Percentiles rank a stretch among this genome's conserved stretches.
Evolutionary conservation across 2,329 filamentous ascomycete genomes (phyloP).

Genomic region (Cylindrodendrum hubeiense): DNA sequence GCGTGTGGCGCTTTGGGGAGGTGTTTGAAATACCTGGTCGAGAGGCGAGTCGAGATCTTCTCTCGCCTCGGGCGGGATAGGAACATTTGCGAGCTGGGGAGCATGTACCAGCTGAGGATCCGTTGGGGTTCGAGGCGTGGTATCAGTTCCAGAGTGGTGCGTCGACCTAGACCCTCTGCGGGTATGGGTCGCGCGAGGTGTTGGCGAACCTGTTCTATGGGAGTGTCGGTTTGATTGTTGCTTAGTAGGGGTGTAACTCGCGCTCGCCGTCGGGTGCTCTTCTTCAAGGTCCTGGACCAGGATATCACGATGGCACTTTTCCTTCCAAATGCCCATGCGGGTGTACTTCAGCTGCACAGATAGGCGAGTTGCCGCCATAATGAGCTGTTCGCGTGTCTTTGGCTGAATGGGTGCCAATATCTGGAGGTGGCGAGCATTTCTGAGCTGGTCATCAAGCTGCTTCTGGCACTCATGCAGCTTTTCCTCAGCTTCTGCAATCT

Average conservation of each 20-base stretch:
- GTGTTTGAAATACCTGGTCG: slow-evolving; percentile 47
- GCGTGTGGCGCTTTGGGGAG: slow-evolving; percentile 46
- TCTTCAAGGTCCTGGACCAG: slow-evolving; percentile 87
- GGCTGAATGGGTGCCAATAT: slow-evolving; percentile 90
- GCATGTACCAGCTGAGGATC: slow-evolving; percentile 37
- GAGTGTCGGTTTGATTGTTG: slow-evolving; percentile 40
- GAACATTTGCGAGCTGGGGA: slow-evolving; percentile 29
- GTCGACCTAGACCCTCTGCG: slow-evolving; percentile 46
- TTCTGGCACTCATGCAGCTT: slow-evolving; percentile 80
- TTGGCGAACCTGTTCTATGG: slow-evolving; percentile 44
- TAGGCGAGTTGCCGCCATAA: slow-evolving; percentile 86
- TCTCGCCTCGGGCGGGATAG: slow-evolving; percentile 31
- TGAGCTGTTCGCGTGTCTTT: slow-evolving; percentile 87
- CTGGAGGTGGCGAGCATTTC: slow-evolving; percentile 91
- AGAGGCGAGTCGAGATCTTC: slow-evolving; percentile 43
- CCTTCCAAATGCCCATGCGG: slow-evolving; percentile 92
- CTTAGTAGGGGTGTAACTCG: slow-evolving; percentile 41
- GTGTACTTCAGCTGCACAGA: slow-evolving; percentile 93
- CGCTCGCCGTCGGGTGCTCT: slow-evolving; percentile 59
- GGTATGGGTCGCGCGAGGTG: slow-evolving; percentile 36
- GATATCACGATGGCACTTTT: slow-evolving; percentile 92
- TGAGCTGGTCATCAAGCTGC: slow-evolving; percentile 83
- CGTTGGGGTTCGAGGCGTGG: slow-evolving; percentile 42
- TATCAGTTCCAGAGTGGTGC: slow-evolving; percentile 41
- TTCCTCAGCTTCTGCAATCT: slow-evolving; percentile 86